These are phyloP conservation scores for Penicillium hordei DNA, from an alignment of 2,329 filamentous ascomycete genomes.

Conservation along the genomic window DNA sequence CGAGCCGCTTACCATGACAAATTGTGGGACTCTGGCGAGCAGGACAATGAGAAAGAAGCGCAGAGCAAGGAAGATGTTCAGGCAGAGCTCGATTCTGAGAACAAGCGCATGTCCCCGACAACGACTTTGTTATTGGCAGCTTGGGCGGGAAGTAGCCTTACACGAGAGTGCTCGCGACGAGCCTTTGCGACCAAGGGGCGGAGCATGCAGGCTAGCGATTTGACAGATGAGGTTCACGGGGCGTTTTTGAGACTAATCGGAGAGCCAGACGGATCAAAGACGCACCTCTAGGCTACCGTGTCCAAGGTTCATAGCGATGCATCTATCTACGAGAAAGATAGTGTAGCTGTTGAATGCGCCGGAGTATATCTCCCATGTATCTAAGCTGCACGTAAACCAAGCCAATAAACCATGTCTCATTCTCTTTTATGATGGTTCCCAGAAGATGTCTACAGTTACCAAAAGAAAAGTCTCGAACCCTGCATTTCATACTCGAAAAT, in stretches of 20 bases:
- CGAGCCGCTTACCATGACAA: constrained; percentile 80
- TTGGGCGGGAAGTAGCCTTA: constrained; percentile 83
- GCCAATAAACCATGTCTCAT: background rate
- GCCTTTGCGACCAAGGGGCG: constrained; percentile 85
- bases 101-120: constrained; percentile 56
- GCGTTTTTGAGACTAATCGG: constrained; percentile 81
- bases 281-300: constrained; percentile 28
- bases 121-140: constrained; percentile 72
- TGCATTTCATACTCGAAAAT: background rate
- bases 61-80: constrained; percentile 43
- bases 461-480: background rate
- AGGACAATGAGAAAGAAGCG: constrained; percentile 33
- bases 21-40: constrained; percentile 64
- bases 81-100: constrained; percentile 45
- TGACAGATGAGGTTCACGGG: constrained; percentile 84
- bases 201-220: constrained; percentile 85
- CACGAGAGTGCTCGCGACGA: constrained; percentile 82
- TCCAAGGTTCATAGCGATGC: background rate
- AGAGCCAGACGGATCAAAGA: constrained; percentile 56
- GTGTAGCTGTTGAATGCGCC: background rate
- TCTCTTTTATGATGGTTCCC: background rate
- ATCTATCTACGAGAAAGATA: background rate
- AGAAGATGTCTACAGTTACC: background rate
- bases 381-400: background rate
- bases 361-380: background rate